Percentiles rank a stretch among this genome's conserved stretches.
phyloP scores from a whole-genome alignment of 805 yeast species.

The Yarrowia deformans region DNA sequence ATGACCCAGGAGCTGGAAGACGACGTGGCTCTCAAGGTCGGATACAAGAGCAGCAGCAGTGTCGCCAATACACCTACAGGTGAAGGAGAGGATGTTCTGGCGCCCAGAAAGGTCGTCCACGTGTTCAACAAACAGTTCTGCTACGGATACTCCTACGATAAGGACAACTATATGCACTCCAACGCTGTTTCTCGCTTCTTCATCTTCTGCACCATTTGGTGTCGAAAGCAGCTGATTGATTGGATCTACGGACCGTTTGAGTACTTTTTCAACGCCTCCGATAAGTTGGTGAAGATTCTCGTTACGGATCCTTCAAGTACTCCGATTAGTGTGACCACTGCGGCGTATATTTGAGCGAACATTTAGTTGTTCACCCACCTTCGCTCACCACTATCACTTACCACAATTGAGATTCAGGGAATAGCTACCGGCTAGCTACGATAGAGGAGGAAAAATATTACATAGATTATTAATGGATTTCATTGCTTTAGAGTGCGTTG shows the following conservation, averaged over 20 bases:
- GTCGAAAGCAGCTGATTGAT: slow-evolving; percentile 21
- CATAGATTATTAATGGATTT: no score
- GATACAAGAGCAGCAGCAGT: slow-evolving; percentile 16
- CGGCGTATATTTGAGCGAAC: slow-evolving; percentile 17
- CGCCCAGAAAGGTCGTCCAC: slow-evolving; percentile 23
- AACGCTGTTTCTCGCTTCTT: not conserved
- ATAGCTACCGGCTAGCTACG: no score
- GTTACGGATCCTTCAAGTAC: slow-evolving; percentile 12
- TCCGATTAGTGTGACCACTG: slow-evolving; percentile 22
- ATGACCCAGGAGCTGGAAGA: slow-evolving; percentile 36
- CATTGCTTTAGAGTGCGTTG: no score
- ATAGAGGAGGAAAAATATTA: no score
- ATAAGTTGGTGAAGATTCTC: slow-evolving; percentile 19
- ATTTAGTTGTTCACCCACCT: no score
- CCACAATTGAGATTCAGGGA: no score
- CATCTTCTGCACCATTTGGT: slow-evolving; percentile 12
- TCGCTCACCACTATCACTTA: no score
- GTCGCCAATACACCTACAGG: not conserved
- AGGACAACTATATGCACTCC: slow-evolving; percentile 28
- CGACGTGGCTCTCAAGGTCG: slow-evolving; percentile 17
- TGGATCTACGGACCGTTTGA: slow-evolving; percentile 36
- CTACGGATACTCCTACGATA: slow-evolving; percentile 25
- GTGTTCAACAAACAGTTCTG: slow-evolving; percentile 38
- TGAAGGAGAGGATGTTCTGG: not conserved
- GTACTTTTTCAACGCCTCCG: slow-evolving; percentile 38